Evolutionary conservation across 129 eudicot species (phyloP), one percentile per base, ranked within the genome.

Genomic region (sunflower (Helianthus annuus)): DNA sequence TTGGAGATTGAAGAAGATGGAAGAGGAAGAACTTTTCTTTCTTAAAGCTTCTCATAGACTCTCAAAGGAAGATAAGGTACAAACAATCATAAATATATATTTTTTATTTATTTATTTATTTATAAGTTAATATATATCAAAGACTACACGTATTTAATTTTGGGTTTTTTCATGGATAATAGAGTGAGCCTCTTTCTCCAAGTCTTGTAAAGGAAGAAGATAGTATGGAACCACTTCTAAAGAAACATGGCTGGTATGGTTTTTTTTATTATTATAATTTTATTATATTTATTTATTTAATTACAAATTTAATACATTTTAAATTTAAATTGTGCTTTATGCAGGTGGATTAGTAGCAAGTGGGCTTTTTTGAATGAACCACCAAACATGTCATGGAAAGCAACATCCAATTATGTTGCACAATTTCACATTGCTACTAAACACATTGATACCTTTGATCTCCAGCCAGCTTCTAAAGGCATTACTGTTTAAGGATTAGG

Each of bases 11-110:
- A 80, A 75, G 82, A 77, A 84, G 76, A 51, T 72, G 0, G 34
- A 74, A 60, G 85, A 80, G 77, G 85, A 84, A 61, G 80, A 84
- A 55, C 85, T 53, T 78, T 78, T 62, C 77, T 78, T 78, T 54
- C 77, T 78, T 62, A 70, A 63, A 70, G 77, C 81, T 78, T 78
- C 81, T 40, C 64, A 70, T 63, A 42, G 51, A 51, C 72, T 70
- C 51, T 52, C 81, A 16, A 77, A 77, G 62, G 71, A 77, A 27
- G 72, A 63, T 44, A 53, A 78, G 77, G 81, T 10, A 58, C 7
- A 24, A 6, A 10, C 27, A 27, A 58, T 58, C 8, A 10, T 58
- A 27, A 27, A 27, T 7, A 27, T 29, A 5, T 58, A 1, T 58
- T 4, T 27, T 7, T 56, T 8, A 8, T 8, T 22, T 9, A 42